Base-by-base conservation (phyloP, 1,284 basidiomycete genomes). In the Sanghuangporus sanghuang region DNA sequence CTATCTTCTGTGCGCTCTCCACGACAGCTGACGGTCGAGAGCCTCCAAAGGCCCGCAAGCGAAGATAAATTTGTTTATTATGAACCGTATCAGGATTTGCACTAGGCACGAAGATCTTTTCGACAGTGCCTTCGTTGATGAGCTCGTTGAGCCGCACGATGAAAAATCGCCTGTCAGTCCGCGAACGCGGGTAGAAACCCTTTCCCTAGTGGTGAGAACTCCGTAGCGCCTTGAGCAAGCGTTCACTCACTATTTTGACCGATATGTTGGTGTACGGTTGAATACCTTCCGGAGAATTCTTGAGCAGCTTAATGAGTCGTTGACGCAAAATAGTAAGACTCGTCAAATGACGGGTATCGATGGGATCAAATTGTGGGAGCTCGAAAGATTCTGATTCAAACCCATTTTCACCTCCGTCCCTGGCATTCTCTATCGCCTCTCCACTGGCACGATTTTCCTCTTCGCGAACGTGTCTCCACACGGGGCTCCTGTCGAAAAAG, bases 141-240 rank as follows among this genome's bases (percentile, higher is more conserved):
- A 94, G 78, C 67, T 89, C 87, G 1, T 84, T 82, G 48, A 93
- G 76, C 36, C 90, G 81, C 52, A 81, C 82, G 68, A 85, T 85
- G 71, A 94, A 91, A 69, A 92, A 90, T 6, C 92, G 83, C 21
- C 91, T 80, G 68, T 92, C 87, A 4, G 82, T 84, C 70, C 86
- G 86, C 0, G 82, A 85, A 23, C 90, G 89, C 72, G 86, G 85
- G 2, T 78, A 69, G 70, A 90, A 92, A 1, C 90, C 90, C 90
- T 92, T 65, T 3, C 36, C 42, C 50, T 56, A n/a, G n/a, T 16
- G 16, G n/a, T 54, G 2, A 62, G 55, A 38, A 68, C 48, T 16
- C 12, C 36, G 21, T 46, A 57, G 44, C 6, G n/a, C 14, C 9
- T n/a, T 36, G 3, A 18, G 35, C 14, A 18, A 55, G 16, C 11